Base-by-base conservation (phyloP, 2,329 filamentous ascomycete species). In the Beauveria medogensis region DNA sequence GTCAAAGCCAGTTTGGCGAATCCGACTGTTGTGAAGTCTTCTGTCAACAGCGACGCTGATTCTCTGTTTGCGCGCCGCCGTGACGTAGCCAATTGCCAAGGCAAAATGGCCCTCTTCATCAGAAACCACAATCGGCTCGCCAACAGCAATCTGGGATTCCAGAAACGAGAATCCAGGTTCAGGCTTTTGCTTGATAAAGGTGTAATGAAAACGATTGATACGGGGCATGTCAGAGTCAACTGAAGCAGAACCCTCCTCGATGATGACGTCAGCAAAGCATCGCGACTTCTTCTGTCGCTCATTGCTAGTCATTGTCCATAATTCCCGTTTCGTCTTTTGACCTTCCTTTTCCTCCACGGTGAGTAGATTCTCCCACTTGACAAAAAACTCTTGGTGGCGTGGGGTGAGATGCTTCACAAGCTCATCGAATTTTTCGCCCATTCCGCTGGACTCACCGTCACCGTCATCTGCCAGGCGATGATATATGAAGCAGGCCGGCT, bases 81-180 rank as follows among this genome's bases (percentile, higher is more conserved):
- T 89, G 9, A 97, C 90, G 68, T 90, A 99, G 2, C 94, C 94
- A 66, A 96, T 91, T 0, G 93, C 92, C 44, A 99, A 82, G 1
- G 93, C 93, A 77, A 96, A 99, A 71, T 99, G 94, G 0, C 94
- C 94, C 63, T 90, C 82, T 72, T 99, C 94, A 67, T 97, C 94
- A 0, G 94, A 97, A 3, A 99, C 83, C n/a, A 99, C 94, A 55
- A 97, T 87, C 0, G 94, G 93, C 69, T 99, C 94, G 47, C 93
- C 93, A 28, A 90, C 81, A 2, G 81, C 85, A 34, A 99, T 83
- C 68, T 97, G 92, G 1, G 92, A 97, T 68, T 97, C 93, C 1
- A 91, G 77, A 69, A 99, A 99, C 0, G 91, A 96, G 68, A 94
- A 92, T 0, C 80, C 80, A 0, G 84, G 67, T 2, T 76, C 69